phyloP scores from a whole-genome alignment of 1,139 yeast species.

The Diutina pseudorugosa region DNA sequence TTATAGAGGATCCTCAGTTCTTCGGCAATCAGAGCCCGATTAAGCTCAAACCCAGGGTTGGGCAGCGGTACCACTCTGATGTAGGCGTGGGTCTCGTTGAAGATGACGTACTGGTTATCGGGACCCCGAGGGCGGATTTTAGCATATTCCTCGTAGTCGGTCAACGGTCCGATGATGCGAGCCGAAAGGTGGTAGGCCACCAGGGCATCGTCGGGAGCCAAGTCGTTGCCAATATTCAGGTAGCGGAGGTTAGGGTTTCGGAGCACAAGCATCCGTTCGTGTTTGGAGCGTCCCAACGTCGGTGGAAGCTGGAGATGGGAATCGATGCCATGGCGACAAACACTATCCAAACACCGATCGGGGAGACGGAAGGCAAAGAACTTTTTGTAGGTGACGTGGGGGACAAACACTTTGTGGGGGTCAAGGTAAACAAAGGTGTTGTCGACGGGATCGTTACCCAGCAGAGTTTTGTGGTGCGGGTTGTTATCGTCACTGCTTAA shows the following conservation, averaged over 20 bases:
- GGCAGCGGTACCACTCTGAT: constrained; percentile 18
- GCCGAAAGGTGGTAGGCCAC: constrained; percentile 26
- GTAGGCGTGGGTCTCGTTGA: constrained; percentile 19
- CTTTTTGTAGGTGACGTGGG: constrained; percentile 25
- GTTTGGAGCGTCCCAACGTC: constrained; percentile 23
- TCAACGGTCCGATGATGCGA: constrained; percentile 23
- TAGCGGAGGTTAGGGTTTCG: constrained; percentile 7
- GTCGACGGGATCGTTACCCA: constrained; percentile 20
- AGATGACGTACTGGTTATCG: constrained; percentile 25
- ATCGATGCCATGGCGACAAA: constrained; percentile 22
- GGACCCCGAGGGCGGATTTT: constrained; percentile 5
- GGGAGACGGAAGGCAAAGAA: constrained; percentile 29
- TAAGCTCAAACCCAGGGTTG: constrained; percentile 11
- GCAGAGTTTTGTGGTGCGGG: constrained; percentile 6
- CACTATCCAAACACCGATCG: constrained; percentile 22
- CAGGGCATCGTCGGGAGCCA: constrained; percentile 16
- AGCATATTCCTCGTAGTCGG: constrained; percentile 13
- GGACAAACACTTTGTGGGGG: constrained; percentile 17
- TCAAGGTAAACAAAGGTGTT: constrained; percentile 18
- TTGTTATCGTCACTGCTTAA: constrained; percentile 13
- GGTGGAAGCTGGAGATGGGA: constrained; percentile 27
- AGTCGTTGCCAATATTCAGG: constrained; percentile 4
- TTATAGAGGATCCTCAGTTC: constrained; percentile 18
- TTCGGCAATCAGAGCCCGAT: constrained; percentile 11
- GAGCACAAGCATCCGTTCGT: constrained; percentile 14